Evolutionary conservation across 1,284 basidiomycete genomes (phyloP).

Genomic region (Fomitiporia mediterranea): DNA sequence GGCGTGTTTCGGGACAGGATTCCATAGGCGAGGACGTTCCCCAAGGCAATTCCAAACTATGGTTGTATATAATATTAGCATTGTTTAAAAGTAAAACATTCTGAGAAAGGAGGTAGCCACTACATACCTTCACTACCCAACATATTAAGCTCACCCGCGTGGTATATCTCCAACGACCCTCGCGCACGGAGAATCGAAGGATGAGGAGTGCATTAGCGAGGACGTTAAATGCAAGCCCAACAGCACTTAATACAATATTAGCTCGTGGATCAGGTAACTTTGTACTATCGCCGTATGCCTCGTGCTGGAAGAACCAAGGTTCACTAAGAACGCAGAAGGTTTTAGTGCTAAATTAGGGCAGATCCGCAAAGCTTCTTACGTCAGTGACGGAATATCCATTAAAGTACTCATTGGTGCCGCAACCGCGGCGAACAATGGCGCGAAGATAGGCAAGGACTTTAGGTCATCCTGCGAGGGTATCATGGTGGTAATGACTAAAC

Average conservation of each 20-base stretch:
- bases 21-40: slow-evolving; percentile 36
- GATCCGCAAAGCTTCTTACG: slow-evolving; percentile 5
- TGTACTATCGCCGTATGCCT: slow-evolving; percentile 22
- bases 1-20: slow-evolving; percentile 27
- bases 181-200: slow-evolving; percentile 34
- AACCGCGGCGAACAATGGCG: slow-evolving; percentile 35
- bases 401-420: slow-evolving; percentile 37
- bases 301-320: slow-evolving; percentile 25
- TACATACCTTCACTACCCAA: slow-evolving; percentile 37
- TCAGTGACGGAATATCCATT: slow-evolving; percentile 39
- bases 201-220: slow-evolving; percentile 37
- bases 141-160: slow-evolving; percentile 32
- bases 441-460: slow-evolving; percentile 16
- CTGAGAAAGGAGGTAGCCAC: neutral
- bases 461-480: slow-evolving; percentile 14
- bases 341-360: slow-evolving; percentile 21
- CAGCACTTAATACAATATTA: slow-evolving; percentile 33
- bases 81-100: neutral
- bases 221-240: slow-evolving; percentile 36
- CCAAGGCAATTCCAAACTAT: slow-evolving; percentile 30
- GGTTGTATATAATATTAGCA: neutral
- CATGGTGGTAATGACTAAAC: slow-evolving; percentile 4
- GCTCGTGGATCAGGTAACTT: slow-evolving; percentile 30
- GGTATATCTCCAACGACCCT: slow-evolving; percentile 29
- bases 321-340: neutral